Conservation (phyloP, 352 stramenopile genomes). For the Plasmopara viticola region DNA sequence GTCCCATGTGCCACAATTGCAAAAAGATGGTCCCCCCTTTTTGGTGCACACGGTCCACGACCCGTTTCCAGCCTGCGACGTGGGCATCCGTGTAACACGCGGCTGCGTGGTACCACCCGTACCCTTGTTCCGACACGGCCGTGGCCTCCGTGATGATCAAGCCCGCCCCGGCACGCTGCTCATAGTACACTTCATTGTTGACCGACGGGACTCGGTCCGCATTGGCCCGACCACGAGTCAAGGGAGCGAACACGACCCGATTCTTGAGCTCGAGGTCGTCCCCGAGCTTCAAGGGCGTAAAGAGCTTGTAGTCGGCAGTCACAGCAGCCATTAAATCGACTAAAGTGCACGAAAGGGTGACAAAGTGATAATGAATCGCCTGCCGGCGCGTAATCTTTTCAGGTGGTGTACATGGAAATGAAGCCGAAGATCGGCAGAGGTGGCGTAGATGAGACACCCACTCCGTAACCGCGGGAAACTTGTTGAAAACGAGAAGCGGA, state of each 20-base stretch:
- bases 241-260: constrained; percentile 16
- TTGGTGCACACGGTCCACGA: constrained; percentile 17
- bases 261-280: constrained; percentile 24
- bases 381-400: no score
- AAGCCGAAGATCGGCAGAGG: no score
- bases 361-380: constrained; percentile 14
- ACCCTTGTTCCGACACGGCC: constrained; percentile 15
- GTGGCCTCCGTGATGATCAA: constrained; percentile 15
- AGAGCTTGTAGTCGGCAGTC: constrained; percentile 29
- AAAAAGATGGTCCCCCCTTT: constrained; percentile 19
- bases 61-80: constrained; percentile 18
- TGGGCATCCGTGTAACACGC: constrained; percentile 17
- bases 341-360: neutral
- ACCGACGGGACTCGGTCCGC: constrained; percentile 15
- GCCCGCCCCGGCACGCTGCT: constrained; percentile 17
- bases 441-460: no score
- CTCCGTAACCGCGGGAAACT: no score
- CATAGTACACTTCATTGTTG: constrained; percentile 21
- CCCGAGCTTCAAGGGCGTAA: constrained; percentile 33
- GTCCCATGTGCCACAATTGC: constrained; percentile 21
- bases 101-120: constrained; percentile 14
- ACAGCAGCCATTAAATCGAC: constrained; percentile 6
- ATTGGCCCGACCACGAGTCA: constrained; percentile 17
- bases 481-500: no score
- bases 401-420: no score